Base-by-base conservation (phyloP, 768 basidiomycete genomes). In the Chalciporus pseudorubinellus region DNA sequence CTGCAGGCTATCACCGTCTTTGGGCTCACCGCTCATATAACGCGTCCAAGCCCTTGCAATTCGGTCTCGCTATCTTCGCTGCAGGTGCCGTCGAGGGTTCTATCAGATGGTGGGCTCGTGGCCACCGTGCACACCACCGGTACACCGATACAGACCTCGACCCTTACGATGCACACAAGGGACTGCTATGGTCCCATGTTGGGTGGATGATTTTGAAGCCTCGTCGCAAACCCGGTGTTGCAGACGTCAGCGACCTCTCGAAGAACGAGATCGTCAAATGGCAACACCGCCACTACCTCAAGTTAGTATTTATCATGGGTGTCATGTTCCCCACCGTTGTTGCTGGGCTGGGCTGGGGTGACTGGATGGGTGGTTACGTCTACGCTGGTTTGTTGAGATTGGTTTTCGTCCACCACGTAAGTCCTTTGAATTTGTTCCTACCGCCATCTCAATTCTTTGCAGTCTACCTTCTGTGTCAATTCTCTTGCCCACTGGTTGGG, bases 51-150 rank as follows among this genome's bases (percentile, higher is more conserved):
- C 86, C 89, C 14, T 73, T 98, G 12, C 87, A 98, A 67, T 97
- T 92, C 65, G 72, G 81, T 57, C 82, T 98, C 43, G 91, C 94
- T 21, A 62, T 89, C 18, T 79, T 84, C 10, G 97, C 95, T 44
- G 86, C 92, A 2, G 95, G 97, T 43, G 95, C 95, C 5, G 88
- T 95, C 42, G 83, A 99, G 66, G 95, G 95, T 9, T 97, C 95
- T 19, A 95, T 99, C 74, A 89, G 92, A 70, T 98, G 97, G 97
- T 98, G 97, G 97, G 87, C 87, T 19, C 83, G 97, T 46, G 95
- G 95, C 43, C 97, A 99, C 77, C 90, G 95, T 53, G 95, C 95
- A 3, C 95, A 97, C 70, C 95, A 97, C 66, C 83, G 94, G 39
- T 95, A 97, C 75, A 98, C 94, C 59, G 94, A 95, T 72, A 98